Conservation (phyloP, 2,329 filamentous ascomycete species). For the Microdochium paspali region DNA sequence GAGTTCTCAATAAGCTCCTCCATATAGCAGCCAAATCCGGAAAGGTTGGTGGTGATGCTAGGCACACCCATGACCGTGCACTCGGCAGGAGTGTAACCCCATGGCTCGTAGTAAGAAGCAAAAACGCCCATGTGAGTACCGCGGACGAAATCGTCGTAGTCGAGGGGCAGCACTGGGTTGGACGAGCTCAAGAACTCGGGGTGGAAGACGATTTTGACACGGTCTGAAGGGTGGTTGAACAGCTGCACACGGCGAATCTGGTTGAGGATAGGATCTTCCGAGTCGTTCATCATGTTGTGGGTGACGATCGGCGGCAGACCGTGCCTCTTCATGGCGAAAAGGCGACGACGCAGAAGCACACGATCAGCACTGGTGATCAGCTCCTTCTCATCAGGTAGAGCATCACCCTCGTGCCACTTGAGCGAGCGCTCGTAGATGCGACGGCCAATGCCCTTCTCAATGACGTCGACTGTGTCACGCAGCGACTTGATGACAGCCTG, state of each 20-base stretch:
- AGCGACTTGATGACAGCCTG: constrained; percentile 97
- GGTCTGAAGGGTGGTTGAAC: constrained; percentile 90
- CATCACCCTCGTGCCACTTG: constrained; percentile 90
- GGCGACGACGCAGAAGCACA: constrained; percentile 77
- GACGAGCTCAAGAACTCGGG: constrained; percentile 94
- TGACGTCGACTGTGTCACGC: constrained; percentile 83
- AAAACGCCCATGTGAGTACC: constrained; percentile 95
- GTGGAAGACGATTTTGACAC: constrained; percentile 97
- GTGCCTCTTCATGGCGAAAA: constrained; percentile 95
- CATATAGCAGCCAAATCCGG: constrained; percentile 98
- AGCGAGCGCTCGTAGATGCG: constrained; percentile 91
- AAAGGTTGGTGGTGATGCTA: constrained; percentile 95
- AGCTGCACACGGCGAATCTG: constrained; percentile 93
- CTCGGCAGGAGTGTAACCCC: constrained; percentile 97
- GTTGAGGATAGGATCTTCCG: constrained; percentile 88
- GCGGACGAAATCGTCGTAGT: constrained; percentile 97
- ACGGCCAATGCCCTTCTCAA: constrained; percentile 85
- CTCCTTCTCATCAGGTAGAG: constrained; percentile 93
- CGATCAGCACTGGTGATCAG: constrained; percentile 87
- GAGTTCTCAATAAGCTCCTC: constrained; percentile 98
- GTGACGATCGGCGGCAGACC: constrained; percentile 90
- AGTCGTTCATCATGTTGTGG: constrained; percentile 96
- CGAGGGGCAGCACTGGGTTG: constrained; percentile 88
- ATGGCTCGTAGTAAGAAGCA: constrained; percentile 96
- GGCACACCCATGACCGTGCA: constrained; percentile 99